A percentile compares a stretch with the other conserved stretches of the same genome.
phyloP scores from a whole-genome alignment of 371 early-diverging fungal genomes.

The Rhizopus sp. region DNA sequence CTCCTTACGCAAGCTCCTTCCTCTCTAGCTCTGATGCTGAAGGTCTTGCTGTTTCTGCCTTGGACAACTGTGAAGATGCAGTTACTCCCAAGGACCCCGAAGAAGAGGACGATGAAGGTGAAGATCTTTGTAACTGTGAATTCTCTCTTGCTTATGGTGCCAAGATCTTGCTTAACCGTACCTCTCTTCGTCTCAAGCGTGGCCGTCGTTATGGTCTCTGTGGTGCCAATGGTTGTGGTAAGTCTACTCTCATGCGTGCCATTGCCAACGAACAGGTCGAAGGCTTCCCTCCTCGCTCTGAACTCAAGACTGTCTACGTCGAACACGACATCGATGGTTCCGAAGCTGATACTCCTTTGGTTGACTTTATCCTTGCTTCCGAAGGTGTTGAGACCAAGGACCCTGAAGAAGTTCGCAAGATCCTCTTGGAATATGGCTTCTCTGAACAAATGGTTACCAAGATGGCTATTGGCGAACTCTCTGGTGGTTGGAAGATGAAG shows the following conservation, averaged over 20 bases:
- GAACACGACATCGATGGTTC: constrained; percentile 81
- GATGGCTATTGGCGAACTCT: constrained; percentile 69
- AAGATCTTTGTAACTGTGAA: constrained; percentile 79
- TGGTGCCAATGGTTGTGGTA: constrained; percentile 88
- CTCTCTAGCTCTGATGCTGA: constrained; percentile 38
- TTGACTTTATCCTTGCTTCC: constrained; percentile 67
- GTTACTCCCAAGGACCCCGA: constrained; percentile 37
- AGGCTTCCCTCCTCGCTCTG: constrained; percentile 75
- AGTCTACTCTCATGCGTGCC: constrained; percentile 86
- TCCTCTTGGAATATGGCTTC: constrained; percentile 71
- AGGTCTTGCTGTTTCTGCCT: constrained; percentile 31
- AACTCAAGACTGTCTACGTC: constrained; percentile 71
- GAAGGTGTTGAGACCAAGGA: constrained; percentile 56
- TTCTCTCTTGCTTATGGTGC: constrained; percentile 84
- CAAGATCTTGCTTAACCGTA: constrained; percentile 80
- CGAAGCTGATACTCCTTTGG: constrained; percentile 64
- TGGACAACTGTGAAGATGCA: constrained; percentile 48
- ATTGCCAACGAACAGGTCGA: constrained; percentile 76
- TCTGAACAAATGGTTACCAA: constrained; percentile 64
- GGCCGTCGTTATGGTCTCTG: constrained; percentile 85
- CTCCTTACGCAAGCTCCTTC: constrained; percentile 64
- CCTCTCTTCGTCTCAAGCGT: constrained; percentile 71
- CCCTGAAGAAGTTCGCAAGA: constrained; percentile 54
- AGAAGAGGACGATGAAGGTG: constrained; percentile 52
- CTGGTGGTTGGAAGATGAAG: constrained; percentile 93